phyloP scores from a whole-genome alignment of 2,329 filamentous ascomycete genomes.

The Cyphellophora attinorum region DNA sequence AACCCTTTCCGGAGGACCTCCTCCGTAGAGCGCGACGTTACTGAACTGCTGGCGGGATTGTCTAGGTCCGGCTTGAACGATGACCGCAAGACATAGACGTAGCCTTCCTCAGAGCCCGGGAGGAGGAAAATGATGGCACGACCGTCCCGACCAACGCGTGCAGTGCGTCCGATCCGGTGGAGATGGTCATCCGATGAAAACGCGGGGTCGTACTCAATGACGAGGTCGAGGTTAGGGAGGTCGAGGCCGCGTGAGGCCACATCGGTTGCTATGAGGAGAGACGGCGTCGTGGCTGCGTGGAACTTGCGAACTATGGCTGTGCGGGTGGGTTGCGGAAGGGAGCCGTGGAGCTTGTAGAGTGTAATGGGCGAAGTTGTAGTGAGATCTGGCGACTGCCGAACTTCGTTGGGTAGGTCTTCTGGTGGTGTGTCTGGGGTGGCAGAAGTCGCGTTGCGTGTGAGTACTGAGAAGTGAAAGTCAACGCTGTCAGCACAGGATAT shows the following conservation, averaged over 20 bases:
- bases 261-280: slow-evolving; percentile 85
- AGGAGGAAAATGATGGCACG: slow-evolving; percentile 82
- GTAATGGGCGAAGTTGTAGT: slow-evolving; percentile 63
- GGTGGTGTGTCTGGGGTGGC: neutral
- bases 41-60: slow-evolving; percentile 39
- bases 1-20: slow-evolving; percentile 61
- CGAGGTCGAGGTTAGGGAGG: slow-evolving; percentile 86
- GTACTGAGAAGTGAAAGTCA: slow-evolving; percentile 86
- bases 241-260: slow-evolving; percentile 93
- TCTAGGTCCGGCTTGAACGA: slow-evolving; percentile 47
- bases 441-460: slow-evolving; percentile 41
- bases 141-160: slow-evolving; percentile 80
- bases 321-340: slow-evolving; percentile 75
- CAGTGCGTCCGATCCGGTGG: slow-evolving; percentile 88
- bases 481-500: slow-evolving; percentile 95
- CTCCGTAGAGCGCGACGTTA: slow-evolving; percentile 53
- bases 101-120: slow-evolving; percentile 85
- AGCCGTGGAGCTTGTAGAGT: slow-evolving; percentile 83
- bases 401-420: slow-evolving; percentile 18
- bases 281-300: slow-evolving; percentile 60
- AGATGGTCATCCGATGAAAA: slow-evolving; percentile 90
- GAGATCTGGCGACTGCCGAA: slow-evolving; percentile 46
- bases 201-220: slow-evolving; percentile 92
- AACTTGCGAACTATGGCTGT: slow-evolving; percentile 80
- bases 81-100: slow-evolving; percentile 67